Evolutionary conservation across 1,284 basidiomycete species (phyloP), one percentile per base, ranked within the genome.

Genomic region (Microbotryum intermedium): DNA sequence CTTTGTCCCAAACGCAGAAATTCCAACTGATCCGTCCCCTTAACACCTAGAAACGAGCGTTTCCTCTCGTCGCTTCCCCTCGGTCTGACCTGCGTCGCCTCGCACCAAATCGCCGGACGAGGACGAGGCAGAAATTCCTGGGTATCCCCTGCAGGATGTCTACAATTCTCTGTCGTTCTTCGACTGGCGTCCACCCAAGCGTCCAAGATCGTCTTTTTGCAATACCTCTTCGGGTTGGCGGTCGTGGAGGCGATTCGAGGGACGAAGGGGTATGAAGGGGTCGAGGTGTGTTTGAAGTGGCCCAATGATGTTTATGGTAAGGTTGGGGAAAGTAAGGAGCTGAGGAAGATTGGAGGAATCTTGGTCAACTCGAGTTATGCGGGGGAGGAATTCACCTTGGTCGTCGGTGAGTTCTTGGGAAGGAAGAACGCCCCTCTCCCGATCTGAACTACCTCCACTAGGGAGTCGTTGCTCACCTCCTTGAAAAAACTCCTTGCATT

Each of bases 251-350:
- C 90, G 0, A 86, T 88, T 65, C 77, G 82, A 2, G 25, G 29
- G 3, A 8, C 26, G 2, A 55, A 58, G 1, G 70, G 69, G 1
- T 69, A 57, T 59, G 78, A 76, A 16, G 76, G 79, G 16, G 69
- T 81, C 0, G 79, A 78, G 6, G 81, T 94, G 6, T 81, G 84
- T 51, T 79, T 98, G 57, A 99, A 98, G 75, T 99, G 95, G 95
- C 94, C 94, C 13, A 98, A 98, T 72, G 94, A 99, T 72, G 78
- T 99, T 8, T 98, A 97, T 71, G 86, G 84, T 2, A 80, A 82
- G 43, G 74, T 83, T 2, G 70, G 77, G 8, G 72, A 74, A 3
- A 72, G 73, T 23, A 70, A 71, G 72, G 72, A 25, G 50, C 73
- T 79, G 65, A 80, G 78, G 72, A 97, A 97, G 75, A 77, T 95